These are phyloP conservation scores for Cystofilobasidium ferigula DNA, from an alignment of 768 basidiomycete genomes.

Conservation along the genomic window DNA sequence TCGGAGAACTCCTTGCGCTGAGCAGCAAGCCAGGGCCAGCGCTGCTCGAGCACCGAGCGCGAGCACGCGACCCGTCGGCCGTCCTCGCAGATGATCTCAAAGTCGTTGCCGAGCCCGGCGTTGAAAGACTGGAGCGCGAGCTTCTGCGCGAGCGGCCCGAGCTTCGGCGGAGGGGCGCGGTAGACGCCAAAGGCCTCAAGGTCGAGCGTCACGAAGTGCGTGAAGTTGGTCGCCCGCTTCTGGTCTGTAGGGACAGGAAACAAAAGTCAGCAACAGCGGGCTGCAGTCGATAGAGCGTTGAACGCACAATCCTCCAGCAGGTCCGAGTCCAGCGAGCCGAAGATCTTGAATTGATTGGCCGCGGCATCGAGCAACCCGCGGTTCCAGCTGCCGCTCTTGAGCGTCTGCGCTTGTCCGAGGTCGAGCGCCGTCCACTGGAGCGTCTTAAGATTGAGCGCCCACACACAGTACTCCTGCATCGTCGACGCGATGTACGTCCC, in stretches of 20 bases:
- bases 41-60: conserved; percentile 67
- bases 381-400: conserved; percentile 66
- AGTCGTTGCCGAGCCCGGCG: conserved; percentile 71
- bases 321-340: conserved; percentile 58
- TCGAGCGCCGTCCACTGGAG: conserved; percentile 33
- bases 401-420: conserved; percentile 24
- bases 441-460: conserved; percentile 71
- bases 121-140: conserved; percentile 74
- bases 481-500: conserved; percentile 91
- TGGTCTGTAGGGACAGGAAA: conserved; percentile 44
- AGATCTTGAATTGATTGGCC: conserved; percentile 71
- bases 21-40: conserved; percentile 91
- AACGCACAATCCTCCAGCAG: conserved; percentile 36
- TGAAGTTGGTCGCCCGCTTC: conserved; percentile 81
- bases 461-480: conserved; percentile 69
- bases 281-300: too few relatives aligned
- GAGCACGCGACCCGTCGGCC: conserved; percentile 72
- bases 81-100: conserved; percentile 85
- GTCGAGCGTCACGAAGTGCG: conserved; percentile 80
- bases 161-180: conserved; percentile 54
- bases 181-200: conserved; percentile 94
- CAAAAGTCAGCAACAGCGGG: neutral
- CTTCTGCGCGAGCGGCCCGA: conserved; percentile 65
- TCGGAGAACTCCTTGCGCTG: conserved; percentile 30
- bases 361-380: conserved; percentile 44